Evolutionary conservation across 192 early-diverging fungal species (phyloP).

Genomic region (Coemansia sp.): DNA sequence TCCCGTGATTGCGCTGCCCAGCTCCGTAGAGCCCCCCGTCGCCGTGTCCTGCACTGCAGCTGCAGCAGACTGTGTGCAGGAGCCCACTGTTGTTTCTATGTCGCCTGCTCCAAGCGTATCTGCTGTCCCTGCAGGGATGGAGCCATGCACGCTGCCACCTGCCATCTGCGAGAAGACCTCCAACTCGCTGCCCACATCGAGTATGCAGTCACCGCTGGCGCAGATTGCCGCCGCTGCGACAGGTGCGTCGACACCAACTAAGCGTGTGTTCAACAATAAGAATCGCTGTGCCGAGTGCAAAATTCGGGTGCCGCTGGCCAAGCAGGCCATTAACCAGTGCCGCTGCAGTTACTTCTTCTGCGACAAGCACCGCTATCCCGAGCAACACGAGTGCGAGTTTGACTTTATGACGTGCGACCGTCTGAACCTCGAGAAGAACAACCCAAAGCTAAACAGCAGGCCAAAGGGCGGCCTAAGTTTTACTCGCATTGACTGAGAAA

Average conservation of each 20-base stretch:
- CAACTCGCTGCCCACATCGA: constrained; percentile 28
- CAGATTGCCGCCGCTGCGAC: constrained; percentile 29
- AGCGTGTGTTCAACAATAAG: constrained; percentile 65
- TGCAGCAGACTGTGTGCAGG: constrained; percentile 11
- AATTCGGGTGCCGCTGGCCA: constrained; percentile 72
- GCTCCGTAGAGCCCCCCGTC: neutral
- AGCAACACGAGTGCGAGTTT: constrained; percentile 78
- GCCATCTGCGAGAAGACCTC: constrained; percentile 11
- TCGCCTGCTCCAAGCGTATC: constrained; percentile 11
- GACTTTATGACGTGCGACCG: constrained; percentile 72
- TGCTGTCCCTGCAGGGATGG: constrained; percentile 11
- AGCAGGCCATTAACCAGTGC: constrained; percentile 77
- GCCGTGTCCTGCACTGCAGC: constrained; percentile 17
- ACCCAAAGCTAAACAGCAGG: constrained; percentile 71
- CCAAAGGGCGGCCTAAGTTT: constrained; percentile 77
- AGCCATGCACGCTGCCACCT: constrained; percentile 1
- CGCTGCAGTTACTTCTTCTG: constrained; percentile 76
- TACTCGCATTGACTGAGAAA: constrained; percentile 58
- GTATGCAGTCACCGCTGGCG: constrained; percentile 33
- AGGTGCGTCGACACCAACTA: constrained; percentile 41
- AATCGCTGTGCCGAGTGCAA: constrained; percentile 69
- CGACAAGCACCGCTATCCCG: constrained; percentile 68
- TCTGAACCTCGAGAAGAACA: constrained; percentile 68
- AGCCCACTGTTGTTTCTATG: constrained; percentile 5
- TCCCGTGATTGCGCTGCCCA: constrained; percentile 3